Conservation (phyloP, 805 yeast species). For the Starmerella sirachaensis region DNA sequence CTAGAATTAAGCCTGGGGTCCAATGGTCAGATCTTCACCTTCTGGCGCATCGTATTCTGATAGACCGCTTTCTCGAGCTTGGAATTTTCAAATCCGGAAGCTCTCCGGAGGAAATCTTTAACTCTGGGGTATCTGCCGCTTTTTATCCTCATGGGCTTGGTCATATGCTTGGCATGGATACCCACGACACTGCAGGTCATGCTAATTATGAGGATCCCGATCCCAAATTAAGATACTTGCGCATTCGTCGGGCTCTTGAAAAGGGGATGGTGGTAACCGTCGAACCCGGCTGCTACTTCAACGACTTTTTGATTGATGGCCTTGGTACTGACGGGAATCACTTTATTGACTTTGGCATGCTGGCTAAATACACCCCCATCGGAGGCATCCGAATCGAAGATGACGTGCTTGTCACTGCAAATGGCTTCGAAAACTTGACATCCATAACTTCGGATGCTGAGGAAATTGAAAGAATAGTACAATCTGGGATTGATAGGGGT, state of each 20-base stretch:
- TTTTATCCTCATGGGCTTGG: constrained; percentile 96
- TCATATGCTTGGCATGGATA: constrained; percentile 85
- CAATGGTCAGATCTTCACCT: constrained; percentile 78
- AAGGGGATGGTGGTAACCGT: constrained; percentile 81
- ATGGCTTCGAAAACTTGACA: constrained; percentile 73
- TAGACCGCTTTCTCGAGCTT: constrained; percentile 53
- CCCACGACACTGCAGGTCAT: constrained; percentile 88
- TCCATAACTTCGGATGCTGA: constrained; percentile 73
- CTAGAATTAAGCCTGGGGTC: constrained; percentile 66
- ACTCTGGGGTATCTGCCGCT: constrained; percentile 57
- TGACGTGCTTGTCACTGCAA: constrained; percentile 65
- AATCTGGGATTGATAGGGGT: constrained; percentile 44
- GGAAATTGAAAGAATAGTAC: constrained; percentile 68
- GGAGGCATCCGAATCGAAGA: constrained; percentile 99
- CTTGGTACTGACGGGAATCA: constrained; percentile 29
- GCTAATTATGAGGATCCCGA: constrained; percentile 79
- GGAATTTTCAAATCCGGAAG: constrained; percentile 53
- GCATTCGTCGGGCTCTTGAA: constrained; percentile 63
- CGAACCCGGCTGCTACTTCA: constrained; percentile 91
- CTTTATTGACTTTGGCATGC: constrained; percentile 50
- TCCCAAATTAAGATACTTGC: constrained; percentile 60
- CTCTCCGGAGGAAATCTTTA: constrained; percentile 54
- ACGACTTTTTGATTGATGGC: constrained; percentile 57
- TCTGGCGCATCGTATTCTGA: constrained; percentile 64
- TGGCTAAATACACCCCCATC: constrained; percentile 69